Evolutionary conservation across 1,284 basidiomycete genomes (phyloP).

Genomic region (Ceratorhiza oryzae-sativae): DNA sequence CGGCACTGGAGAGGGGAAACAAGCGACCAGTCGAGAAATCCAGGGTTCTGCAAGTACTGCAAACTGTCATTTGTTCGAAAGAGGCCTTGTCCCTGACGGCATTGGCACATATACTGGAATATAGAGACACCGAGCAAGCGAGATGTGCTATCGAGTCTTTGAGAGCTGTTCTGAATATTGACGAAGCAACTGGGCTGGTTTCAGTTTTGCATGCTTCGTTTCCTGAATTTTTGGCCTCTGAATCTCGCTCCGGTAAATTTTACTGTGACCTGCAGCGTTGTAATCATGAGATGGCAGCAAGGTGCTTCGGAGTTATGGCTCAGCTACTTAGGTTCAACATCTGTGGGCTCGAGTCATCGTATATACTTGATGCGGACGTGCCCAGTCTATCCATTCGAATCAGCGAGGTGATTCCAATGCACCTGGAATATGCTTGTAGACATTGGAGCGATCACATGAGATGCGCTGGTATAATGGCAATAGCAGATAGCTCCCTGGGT

Average conservation of each 20-base stretch:
- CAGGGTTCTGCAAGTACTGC: not conserved
- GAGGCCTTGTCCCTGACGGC: not conserved
- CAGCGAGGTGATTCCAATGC: not conserved
- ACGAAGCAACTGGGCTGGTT: not conserved
- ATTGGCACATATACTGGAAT: not conserved
- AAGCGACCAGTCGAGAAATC: not conserved
- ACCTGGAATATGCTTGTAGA: not conserved
- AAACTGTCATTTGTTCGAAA: not conserved
- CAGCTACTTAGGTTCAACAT: not conserved
- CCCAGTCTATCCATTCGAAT: not conserved
- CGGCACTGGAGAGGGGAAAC: not conserved
- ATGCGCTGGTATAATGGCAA: not conserved
- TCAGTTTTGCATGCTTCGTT: conserved; percentile 3
- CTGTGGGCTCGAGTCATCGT: not conserved
- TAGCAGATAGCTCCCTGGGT: not conserved
- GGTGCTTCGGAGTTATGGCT: not conserved
- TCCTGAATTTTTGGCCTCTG: not conserved
- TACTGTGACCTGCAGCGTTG: not conserved
- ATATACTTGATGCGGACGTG: not conserved
- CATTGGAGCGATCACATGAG: not conserved
- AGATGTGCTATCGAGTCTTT: not conserved
- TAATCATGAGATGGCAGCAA: not conserved
- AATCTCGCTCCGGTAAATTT: not conserved
- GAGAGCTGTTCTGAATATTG: not conserved
- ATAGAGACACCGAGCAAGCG: not conserved